A percentile compares a stretch with the other conserved stretches of the same genome.
Evolutionary conservation across 78 protist genomes (phyloP).

Genomic region (Guillardia theta): DNA sequence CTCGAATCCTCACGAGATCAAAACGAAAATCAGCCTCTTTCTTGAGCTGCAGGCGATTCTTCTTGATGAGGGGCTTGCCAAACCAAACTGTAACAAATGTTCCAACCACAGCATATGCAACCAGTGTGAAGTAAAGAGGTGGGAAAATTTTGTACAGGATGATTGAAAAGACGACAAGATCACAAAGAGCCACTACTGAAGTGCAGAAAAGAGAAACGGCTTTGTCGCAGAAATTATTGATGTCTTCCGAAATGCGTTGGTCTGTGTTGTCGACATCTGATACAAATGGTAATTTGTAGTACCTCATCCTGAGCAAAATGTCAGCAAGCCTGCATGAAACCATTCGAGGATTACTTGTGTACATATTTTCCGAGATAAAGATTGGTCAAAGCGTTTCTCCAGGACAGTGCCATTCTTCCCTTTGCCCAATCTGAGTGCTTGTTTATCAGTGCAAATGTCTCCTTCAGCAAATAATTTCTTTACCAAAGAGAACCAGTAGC

Average conservation of each 20-base stretch:
- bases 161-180: constrained; percentile 54
- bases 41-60: neutral
- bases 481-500: neutral
- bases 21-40: constrained; percentile 33
- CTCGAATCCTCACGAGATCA: constrained; percentile 50
- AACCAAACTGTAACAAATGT: neutral
- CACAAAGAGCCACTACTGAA: neutral
- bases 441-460: too few relatives aligned
- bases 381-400: neutral
- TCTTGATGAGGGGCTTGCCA: neutral
- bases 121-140: neutral
- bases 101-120: constrained; percentile 13
- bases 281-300: neutral
- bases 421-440: neutral
- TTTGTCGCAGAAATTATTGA: neutral
- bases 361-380: too few relatives aligned
- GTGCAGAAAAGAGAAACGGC: neutral
- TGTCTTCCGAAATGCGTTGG: constrained; percentile 60
- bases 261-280: constrained; percentile 51
- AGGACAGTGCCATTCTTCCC: neutral
- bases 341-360: too few relatives aligned
- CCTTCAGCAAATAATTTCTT: too few relatives aligned
- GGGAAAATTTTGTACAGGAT: constrained; percentile 54
- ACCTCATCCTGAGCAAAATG: neutral
- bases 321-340: too few relatives aligned